A percentile compares a stretch with the other conserved stretches of the same genome.
Conservation (phyloP, 1,284 basidiomycete species). For the Athelia sp. region DNA sequence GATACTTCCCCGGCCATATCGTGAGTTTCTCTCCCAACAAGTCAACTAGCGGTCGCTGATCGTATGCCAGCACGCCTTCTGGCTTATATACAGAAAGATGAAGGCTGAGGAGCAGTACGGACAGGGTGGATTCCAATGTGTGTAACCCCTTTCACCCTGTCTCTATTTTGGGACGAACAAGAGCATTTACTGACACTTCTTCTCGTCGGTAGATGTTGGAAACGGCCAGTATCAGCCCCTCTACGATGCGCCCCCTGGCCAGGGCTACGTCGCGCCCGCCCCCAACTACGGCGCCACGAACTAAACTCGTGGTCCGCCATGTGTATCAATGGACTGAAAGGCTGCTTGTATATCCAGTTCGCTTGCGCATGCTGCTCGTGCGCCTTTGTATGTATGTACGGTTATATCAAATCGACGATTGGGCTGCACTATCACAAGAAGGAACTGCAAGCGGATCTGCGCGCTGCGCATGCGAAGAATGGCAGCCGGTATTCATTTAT, state of each 20-base stretch:
- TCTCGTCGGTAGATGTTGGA: neutral
- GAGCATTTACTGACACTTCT: neutral
- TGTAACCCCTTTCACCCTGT: slow-evolving; percentile 19
- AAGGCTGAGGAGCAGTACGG: slow-evolving; percentile 76
- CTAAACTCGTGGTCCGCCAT: neutral
- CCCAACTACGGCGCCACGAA: neutral
- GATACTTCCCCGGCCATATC: slow-evolving; percentile 72
- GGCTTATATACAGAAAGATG: slow-evolving; percentile 75
- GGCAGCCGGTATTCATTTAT: no score
- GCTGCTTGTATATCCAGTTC: no score
- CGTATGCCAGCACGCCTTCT: slow-evolving; percentile 47
- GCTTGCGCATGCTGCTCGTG: no score
- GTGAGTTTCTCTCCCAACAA: slow-evolving; percentile 9
- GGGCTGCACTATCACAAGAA: no score
- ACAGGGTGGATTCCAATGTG: slow-evolving; percentile 58
- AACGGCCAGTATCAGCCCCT: neutral
- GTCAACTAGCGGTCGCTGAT: neutral
- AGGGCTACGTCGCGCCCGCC: neutral
- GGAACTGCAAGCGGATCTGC: no score
- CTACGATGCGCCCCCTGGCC: neutral
- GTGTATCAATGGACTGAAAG: neutral
- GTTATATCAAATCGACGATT: no score
- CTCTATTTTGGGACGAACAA: neutral
- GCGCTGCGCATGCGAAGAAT: no score
- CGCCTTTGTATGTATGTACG: no score